Base-by-base conservation (phyloP, 2,329 filamentous ascomycete species). In the Aspergillus chevalieri region DNA sequence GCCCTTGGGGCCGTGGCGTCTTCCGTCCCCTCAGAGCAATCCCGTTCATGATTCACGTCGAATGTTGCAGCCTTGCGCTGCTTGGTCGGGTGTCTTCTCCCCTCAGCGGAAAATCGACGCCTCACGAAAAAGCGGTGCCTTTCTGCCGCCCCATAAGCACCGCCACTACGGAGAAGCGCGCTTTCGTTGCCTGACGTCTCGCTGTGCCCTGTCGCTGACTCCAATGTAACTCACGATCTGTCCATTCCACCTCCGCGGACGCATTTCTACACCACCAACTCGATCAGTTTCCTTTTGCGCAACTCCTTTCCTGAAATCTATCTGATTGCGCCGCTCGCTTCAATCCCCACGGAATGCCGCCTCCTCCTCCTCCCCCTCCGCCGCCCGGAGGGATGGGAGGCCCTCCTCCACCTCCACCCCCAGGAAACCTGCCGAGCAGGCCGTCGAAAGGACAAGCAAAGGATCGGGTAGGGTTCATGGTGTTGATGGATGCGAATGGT, bases 291-390 rank as follows among this genome's bases (percentile, higher is more conserved):
- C 21, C 6, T 36, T 39, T 39, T 15, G 26, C 44, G 21, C 44
- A 44, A 33, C 34, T 26, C 42, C 38, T 22, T 10, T 41, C 17
- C 4, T 49, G 43, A 14, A 30, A 4, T 30, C 26, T 30, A 3
- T 50, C n/a, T 43, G 36, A 50, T 50, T 39, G 43, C 46, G 33
- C 17, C 50, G 42, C 50, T 42, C 51, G 47, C 47, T 45, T 9
- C 46, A 33, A 47, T 51, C 39, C 50, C 51, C 48, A 53, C 52
- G 65, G 51, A 46, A 73, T 73, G 67, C 71, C 74, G 59, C 70
- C 73, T 61, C 80, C 80, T 46, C 79, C 83, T 43, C 86, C 86
- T 1, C 87, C 86, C 30, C 86, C 84, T 38, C 81, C 84, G 48
- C 81, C 80, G 49, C 74, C 76, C 60, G 80, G 80, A 49, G 76